Base-by-base conservation (phyloP, 2,329 filamentous ascomycete genomes). In the Xylariaceae sp. region DNA sequence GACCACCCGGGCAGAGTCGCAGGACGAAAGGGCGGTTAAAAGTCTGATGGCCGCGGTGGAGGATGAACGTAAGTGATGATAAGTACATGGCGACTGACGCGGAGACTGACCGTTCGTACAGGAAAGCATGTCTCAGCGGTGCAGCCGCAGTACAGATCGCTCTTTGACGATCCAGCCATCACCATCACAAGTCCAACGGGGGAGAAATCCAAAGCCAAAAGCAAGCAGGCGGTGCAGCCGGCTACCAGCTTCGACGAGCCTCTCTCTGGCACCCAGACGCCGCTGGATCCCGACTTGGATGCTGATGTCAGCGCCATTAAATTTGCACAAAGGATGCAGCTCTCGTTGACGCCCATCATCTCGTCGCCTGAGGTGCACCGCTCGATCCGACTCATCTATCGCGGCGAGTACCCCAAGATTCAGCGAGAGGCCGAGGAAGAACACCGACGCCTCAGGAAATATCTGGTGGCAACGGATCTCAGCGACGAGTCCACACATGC, bases 401-500 rank as follows among this genome's bases (percentile, higher is more conserved):
- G 94, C 12, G 94, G 94, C 36, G 89, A 97, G 58, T 96, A 89
- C 65, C 72, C 74, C 44, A 80, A 83, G 58, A 85, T 95, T 57
- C 84, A 87, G 39, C 80, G 86, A 57, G 84, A 91, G 62, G 88
- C 88, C 0, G 85, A 91, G 49, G 86, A 89, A 11, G 89, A 90
- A 45, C 78, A 89, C 44, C 83, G 88, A 44, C 82, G 88, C 46
- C 81, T 92, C 53, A 82, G 94, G 46, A 95, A 94, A 62, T 99
- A 97, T 65, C 74, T 99, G 14, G 90, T 96, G n/a, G 92, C 94
- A 3, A 96, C 90, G 0, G 94, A 99, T 68, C 74, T 97, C 3
- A 96, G 91, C 59, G 89, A 94, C 35, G 94, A 99, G 71, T 91
- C 92, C 5, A 89, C 89, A 6, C 95, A 97, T 67, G 94, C 94